These are phyloP conservation scores for Chlamydomonas sphaeroides DNA, from an alignment of 139 green algal species.

Conservation along the genomic window DNA sequence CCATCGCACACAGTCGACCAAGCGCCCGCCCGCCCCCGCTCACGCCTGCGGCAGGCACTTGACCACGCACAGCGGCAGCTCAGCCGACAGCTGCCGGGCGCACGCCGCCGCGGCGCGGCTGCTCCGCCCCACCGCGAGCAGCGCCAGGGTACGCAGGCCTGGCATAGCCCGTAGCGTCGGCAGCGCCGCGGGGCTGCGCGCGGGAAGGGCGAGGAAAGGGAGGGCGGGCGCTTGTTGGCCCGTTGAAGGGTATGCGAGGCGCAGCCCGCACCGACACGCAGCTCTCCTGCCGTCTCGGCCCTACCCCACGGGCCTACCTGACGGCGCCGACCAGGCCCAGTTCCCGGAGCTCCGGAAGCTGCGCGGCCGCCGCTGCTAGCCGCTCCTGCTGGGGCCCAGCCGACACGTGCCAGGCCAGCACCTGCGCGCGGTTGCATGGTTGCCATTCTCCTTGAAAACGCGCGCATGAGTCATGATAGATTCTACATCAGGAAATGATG, in stretches of 20 bases:
- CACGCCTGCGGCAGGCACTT: background rate
- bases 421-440: too few relatives aligned
- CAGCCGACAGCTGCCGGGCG: background rate
- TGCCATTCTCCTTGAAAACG: too few relatives aligned
- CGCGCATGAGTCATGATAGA: too few relatives aligned
- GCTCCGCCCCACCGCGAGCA: background rate
- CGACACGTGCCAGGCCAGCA: too few relatives aligned
- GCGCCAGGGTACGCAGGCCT: background rate
- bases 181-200: background rate
- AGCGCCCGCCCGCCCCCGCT: too few relatives aligned
- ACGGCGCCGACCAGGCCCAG: background rate
- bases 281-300: background rate
- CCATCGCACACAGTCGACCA: too few relatives aligned
- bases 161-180: background rate
- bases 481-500: too few relatives aligned
- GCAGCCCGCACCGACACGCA: too few relatives aligned
- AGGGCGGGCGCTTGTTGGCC: too few relatives aligned
- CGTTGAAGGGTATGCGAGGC: too few relatives aligned
- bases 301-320: background rate
- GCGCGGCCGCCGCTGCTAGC: background rate
- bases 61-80: slow-evolving; percentile 7
- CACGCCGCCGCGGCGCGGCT: background rate
- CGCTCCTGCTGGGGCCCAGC: background rate
- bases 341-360: slow-evolving; percentile 8
- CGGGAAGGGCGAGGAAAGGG: background rate